These are phyloP conservation scores for Colletotrichum melonis DNA, from an alignment of 2,329 filamentous ascomycete species.

Conservation along the genomic window DNA sequence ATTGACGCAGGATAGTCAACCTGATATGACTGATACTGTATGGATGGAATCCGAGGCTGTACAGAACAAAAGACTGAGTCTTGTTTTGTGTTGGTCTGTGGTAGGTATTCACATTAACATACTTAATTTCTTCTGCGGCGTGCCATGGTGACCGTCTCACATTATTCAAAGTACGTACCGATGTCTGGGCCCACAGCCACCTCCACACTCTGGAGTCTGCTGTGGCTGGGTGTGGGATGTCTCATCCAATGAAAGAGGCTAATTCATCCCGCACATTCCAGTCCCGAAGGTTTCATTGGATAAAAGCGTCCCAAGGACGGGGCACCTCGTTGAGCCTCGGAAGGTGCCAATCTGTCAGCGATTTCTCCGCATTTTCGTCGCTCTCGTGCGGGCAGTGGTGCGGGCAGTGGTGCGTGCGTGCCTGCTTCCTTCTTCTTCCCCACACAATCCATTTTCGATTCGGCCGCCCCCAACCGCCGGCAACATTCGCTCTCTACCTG, in stretches of 20 bases:
- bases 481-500: neutral
- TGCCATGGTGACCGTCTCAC: neutral
- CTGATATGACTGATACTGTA: too few relatives aligned
- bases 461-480: neutral
- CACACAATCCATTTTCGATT: slow-evolving; percentile 27
- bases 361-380: slow-evolving; percentile 28
- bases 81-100: too few relatives aligned
- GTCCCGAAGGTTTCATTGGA: neutral
- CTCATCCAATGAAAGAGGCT: neutral
- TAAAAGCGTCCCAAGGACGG: neutral
- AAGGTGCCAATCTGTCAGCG: neutral
- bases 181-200: neutral
- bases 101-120: too few relatives aligned
- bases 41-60: too few relatives aligned
- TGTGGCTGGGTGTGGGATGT: neutral
- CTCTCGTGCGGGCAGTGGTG: neutral
- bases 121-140: neutral
- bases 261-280: neutral
- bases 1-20: too few relatives aligned
- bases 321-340: neutral
- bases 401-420: neutral
- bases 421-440: slow-evolving; percentile 16
- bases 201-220: neutral
- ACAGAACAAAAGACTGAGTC: too few relatives aligned
- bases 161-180: neutral